These are phyloP conservation scores for Yamadazyma kitorensis DNA, from an alignment of 805 yeast species.

Conservation along the genomic window DNA sequence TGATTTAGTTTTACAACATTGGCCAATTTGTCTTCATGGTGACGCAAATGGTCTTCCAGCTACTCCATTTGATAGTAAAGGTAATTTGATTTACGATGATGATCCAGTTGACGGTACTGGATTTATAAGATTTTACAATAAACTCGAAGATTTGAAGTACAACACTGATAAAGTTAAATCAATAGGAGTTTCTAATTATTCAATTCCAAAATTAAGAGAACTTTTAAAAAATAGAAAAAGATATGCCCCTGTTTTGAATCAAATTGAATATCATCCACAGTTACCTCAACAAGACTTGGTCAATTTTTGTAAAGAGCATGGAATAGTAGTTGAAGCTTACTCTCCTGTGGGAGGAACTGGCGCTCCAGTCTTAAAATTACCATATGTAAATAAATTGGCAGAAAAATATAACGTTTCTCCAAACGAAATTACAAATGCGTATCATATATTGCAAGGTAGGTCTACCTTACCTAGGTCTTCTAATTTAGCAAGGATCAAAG, in stretches of 20 bases:
- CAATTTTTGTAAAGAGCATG: conserved; percentile 33
- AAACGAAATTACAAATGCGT: conserved; percentile 60
- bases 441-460: conserved; percentile 59
- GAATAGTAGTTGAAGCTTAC: conserved; percentile 49
- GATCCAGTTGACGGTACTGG: conserved; percentile 32
- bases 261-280: conserved; percentile 35
- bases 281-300: conserved; percentile 40
- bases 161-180: conserved; percentile 30
- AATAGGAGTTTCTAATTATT: conserved; percentile 36
- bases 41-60: conserved; percentile 39
- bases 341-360: conserved; percentile 66
- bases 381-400: conserved; percentile 51
- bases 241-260: conserved; percentile 30
- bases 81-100: conserved; percentile 31
- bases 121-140: conserved; percentile 28
- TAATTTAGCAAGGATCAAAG: conserved; percentile 58
- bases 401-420: conserved; percentile 50
- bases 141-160: conserved; percentile 26
- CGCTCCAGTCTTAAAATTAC: conserved; percentile 59
- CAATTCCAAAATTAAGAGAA: conserved; percentile 24
- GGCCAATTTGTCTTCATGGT: conserved; percentile 46
- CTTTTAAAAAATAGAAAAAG: conserved; percentile 22
- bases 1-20: conserved; percentile 46
- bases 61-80: conserved; percentile 35
- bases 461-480: conserved; percentile 68